Percentiles rank a stretch among this genome's conserved stretches.
Conservation (phyloP, 257 asterid genomes). For the Prunella vulgaris region DNA sequence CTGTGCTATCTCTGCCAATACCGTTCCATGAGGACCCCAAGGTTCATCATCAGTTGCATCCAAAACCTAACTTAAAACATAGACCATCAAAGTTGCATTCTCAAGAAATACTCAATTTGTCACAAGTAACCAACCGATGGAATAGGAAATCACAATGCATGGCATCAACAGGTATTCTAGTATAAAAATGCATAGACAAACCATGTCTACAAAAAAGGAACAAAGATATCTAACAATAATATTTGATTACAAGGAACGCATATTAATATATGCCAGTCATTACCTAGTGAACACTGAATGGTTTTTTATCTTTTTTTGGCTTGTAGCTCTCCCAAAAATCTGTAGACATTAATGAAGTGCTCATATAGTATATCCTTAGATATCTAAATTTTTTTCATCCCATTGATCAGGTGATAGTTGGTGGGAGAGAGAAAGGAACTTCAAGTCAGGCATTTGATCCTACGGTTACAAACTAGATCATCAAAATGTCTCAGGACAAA, state of each 20-base stretch:
- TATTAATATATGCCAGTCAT: neutral
- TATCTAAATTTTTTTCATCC: neutral
- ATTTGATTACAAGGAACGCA: neutral
- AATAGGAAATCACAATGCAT: neutral
- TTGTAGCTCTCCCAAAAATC: neutral
- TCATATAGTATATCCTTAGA: neutral
- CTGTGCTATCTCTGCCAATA: constrained; percentile 87
- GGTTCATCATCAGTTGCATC: constrained; percentile 99
- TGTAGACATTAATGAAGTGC: neutral
- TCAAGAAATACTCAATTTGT: neutral
- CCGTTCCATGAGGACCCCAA: constrained; percentile 99
- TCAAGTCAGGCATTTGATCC: neutral
- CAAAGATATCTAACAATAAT: neutral
- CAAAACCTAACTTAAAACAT: constrained; percentile 52
- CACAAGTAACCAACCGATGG: neutral
- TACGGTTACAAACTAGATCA: neutral
- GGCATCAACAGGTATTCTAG: neutral
- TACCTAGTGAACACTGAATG: neutral
- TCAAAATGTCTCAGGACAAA: neutral
- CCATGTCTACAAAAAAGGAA: neutral
- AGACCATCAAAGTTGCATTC: constrained; percentile 21
- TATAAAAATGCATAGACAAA: neutral
- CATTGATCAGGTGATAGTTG: too few species aligned
- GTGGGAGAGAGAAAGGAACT: neutral
- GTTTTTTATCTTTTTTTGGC: neutral